Base-by-base conservation (phyloP, 192 early-diverging fungal species). In the Anaeromyces robustus region DNA sequence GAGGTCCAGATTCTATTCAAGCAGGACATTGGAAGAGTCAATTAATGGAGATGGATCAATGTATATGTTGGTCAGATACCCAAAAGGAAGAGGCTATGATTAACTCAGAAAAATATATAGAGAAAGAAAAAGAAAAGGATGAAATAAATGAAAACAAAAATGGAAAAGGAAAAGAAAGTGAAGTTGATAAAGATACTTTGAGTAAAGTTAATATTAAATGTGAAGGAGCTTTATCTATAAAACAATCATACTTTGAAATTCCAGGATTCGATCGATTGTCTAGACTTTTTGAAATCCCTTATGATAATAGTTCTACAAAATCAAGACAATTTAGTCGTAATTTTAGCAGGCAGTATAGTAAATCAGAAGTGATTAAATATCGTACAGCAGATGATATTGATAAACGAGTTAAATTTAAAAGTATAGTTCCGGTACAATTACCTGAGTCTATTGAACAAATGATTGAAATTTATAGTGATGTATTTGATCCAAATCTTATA, bases 21-120 rank as follows among this genome's bases (percentile, higher is more conserved):
- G 80, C 88, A 29, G 80, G 83, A 29, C 86, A 87, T 43, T 89
- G 88, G 88, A 83, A 85, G 79, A 30, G 78, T 30, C 88, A 89
- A 83, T 82, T 89, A 78, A 86, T 31, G n/a, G 31, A 31, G 17
- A 78, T 68, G 52, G 26, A n/a, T 68, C 52, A 68, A n/a, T n/a
- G 26, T 68, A 68, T 28, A 68, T 22, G 2, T 68, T 68, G 52
- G 52, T 68, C 52, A 0, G 52, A 68, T n/a, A n/a, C 6, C n/a
- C 17, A 68, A n/a, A 68, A 68, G 11, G 52, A 68, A 68, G 11
- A 68, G 26, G 22, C 3, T 4, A n/a, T 7, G 4, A n/a, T 2
- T n/a, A 68, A 68, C n/a, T n/a, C n/a, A n/a, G n/a, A n/a, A n/a
- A n/a, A n/a, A n/a, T n/a, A 13, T 14, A 14, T 39, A 14, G 32